These are phyloP conservation scores for Aspergillus mulundensis DNA, from an alignment of 495 filamentous ascomycete genomes.

Conservation along the genomic window DNA sequence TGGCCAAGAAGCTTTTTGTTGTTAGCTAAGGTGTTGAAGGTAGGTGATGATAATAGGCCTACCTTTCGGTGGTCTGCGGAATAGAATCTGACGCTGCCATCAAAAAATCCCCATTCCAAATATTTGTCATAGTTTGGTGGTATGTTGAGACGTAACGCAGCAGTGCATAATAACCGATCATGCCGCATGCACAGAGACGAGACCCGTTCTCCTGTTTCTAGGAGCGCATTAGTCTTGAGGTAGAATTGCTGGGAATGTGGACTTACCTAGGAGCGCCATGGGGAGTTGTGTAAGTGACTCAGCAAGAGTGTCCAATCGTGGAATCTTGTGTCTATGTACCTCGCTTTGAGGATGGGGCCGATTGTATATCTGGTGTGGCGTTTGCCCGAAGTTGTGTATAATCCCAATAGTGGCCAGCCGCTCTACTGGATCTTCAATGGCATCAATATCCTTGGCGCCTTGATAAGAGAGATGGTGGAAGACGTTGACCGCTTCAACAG, in stretches of 20 bases:
- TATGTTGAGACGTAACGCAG: slow-evolving; percentile 77
- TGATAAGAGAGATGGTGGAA: slow-evolving; percentile 95
- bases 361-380: slow-evolving; percentile 89
- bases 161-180: slow-evolving; percentile 81
- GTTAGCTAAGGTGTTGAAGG: neutral
- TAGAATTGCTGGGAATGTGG: neutral
- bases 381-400: slow-evolving; percentile 98
- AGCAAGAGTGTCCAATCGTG: slow-evolving; percentile 72
- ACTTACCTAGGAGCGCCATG: slow-evolving; percentile 64
- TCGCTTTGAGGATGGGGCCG: slow-evolving; percentile 73
- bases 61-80: slow-evolving; percentile 69
- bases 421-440: slow-evolving; percentile 83
- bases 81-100: slow-evolving; percentile 89
- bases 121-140: slow-evolving; percentile 85
- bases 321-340: slow-evolving; percentile 52
- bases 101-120: slow-evolving; percentile 94
- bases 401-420: slow-evolving; percentile 84
- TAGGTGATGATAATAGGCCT: neutral
- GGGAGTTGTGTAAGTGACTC: slow-evolving; percentile 76
- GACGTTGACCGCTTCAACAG: slow-evolving; percentile 86
- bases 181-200: slow-evolving; percentile 77
- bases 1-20: slow-evolving; percentile 59
- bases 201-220: slow-evolving; percentile 75
- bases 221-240: slow-evolving; percentile 4
- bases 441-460: slow-evolving; percentile 87